Evolutionary conservation across 768 basidiomycete genomes (phyloP).

Genomic region (Dioszegia aurantiaca): DNA sequence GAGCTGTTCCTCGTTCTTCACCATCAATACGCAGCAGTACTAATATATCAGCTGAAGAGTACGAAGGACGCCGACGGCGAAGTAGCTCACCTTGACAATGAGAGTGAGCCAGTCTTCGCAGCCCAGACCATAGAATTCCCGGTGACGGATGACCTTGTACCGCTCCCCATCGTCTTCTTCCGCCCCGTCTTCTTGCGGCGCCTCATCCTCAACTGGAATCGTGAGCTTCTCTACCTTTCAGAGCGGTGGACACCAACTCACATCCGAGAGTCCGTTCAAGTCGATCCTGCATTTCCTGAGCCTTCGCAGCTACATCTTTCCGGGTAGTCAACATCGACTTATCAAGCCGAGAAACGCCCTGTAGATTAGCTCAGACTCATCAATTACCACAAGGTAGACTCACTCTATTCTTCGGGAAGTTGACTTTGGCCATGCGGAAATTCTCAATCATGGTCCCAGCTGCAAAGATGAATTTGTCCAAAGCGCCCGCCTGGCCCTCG

Average conservation of each 20-base stretch:
- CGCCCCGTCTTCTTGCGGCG: conserved; percentile 10
- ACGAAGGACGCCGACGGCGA: too few species aligned
- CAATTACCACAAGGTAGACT: conserved; percentile 37
- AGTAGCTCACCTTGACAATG: conserved; percentile 70
- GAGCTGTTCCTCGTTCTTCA: conserved; percentile 46
- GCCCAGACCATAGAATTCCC: conserved; percentile 73
- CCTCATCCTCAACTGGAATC: conserved; percentile 31
- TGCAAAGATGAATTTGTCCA: conserved; percentile 73
- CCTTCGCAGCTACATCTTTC: conserved; percentile 45
- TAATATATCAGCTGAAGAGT: conserved; percentile 16
- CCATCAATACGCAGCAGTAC: conserved; percentile 51
- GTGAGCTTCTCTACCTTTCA: conserved; percentile 1
- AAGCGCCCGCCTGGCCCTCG: conserved; percentile 57
- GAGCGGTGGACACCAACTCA: conserved; percentile 12
- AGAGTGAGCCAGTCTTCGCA: conserved; percentile 82
- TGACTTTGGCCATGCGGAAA: conserved; percentile 77
- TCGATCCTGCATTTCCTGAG: conserved; percentile 51
- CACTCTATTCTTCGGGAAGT: conserved; percentile 78
- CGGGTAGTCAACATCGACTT: conserved; percentile 26
- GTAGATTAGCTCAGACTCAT: neutral
- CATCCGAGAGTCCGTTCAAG: conserved; percentile 50
- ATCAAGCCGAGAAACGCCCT: conserved; percentile 28
- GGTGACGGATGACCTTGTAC: conserved; percentile 57
- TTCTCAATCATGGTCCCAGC: conserved; percentile 83
- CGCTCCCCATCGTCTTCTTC: conserved; percentile 15